Evolutionary conservation across 345 rosid species (phyloP).

Genomic region (Nasturtium officinale): DNA sequence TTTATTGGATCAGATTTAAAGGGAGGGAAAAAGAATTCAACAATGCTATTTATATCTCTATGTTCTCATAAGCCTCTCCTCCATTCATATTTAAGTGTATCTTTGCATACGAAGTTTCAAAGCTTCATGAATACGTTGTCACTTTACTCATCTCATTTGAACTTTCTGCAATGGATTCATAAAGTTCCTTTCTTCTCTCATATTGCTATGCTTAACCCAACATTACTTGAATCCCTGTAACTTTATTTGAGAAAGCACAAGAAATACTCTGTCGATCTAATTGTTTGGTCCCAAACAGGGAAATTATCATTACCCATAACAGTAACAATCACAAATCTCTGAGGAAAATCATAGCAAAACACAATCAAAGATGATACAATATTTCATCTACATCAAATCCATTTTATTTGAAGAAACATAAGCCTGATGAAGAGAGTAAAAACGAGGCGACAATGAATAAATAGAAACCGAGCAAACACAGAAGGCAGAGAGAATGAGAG

Average conservation of each 20-base stretch:
- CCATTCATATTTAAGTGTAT: not conserved
- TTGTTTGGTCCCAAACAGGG: constrained; percentile 23
- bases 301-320: constrained; percentile 6
- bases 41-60: not conserved
- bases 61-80: not conserved
- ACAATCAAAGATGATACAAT: constrained; percentile 43
- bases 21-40: not conserved
- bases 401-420: constrained; percentile 26
- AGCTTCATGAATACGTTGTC: not conserved
- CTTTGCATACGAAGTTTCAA: not conserved
- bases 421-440: constrained; percentile 20
- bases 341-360: constrained; percentile 21
- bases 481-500: constrained; percentile 19
- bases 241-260: constrained; percentile 19
- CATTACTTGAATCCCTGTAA: not conserved
- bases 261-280: not conserved
- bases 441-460: not conserved
- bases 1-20: not conserved
- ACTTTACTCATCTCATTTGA: not conserved
- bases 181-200: not conserved
- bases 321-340: constrained; percentile 34
- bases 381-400: constrained; percentile 41
- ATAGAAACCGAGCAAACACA: constrained; percentile 26
- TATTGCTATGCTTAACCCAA: not conserved
- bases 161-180: not conserved